Conservation (phyloP, 192 early-diverging fungal species). For the Coemansia sp. region DNA sequence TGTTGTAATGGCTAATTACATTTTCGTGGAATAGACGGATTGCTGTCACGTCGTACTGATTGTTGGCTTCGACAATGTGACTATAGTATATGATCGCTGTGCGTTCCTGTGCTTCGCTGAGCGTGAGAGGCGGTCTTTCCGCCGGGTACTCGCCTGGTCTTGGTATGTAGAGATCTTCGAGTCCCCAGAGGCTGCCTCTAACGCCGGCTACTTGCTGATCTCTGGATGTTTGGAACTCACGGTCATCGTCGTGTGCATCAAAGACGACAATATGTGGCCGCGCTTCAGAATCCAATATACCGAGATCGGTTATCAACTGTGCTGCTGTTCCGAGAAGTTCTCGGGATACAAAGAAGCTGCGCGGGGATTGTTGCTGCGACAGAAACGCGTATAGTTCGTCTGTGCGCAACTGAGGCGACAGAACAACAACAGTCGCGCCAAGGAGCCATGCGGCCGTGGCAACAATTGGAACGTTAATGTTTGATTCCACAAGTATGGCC, state of each 20-base stretch:
- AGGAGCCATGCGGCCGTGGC: slow-evolving; percentile 31
- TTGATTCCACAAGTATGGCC: slow-evolving; percentile 23
- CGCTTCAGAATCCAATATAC: neutral
- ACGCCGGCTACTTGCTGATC: neutral
- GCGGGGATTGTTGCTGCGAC: slow-evolving; percentile 12
- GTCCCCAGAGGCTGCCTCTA: slow-evolving; percentile 2
- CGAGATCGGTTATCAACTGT: slow-evolving; percentile 9
- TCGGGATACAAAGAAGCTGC: slow-evolving; percentile 22
- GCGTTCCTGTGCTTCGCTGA: slow-evolving; percentile 21
- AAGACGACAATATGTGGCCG: slow-evolving; percentile 13
- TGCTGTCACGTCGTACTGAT: neutral
- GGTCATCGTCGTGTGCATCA: slow-evolving; percentile 1
- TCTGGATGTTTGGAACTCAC: neutral
- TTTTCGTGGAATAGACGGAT: slow-evolving; percentile 17
- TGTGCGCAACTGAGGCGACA: slow-evolving; percentile 12
- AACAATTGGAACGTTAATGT: slow-evolving; percentile 31
- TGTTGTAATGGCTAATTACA: slow-evolving; percentile 19
- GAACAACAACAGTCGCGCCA: slow-evolving; percentile 23
- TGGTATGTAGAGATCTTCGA: slow-evolving; percentile 16
- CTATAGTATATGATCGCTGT: slow-evolving; percentile 23
- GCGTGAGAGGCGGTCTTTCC: slow-evolving; percentile 9
- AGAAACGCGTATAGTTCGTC: slow-evolving; percentile 13
- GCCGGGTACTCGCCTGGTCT: neutral
- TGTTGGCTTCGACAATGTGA: neutral
- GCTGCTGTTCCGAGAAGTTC: slow-evolving; percentile 4